phyloP scores from a whole-genome alignment of 257 asterid genomes.

The Jasminum sambac region DNA sequence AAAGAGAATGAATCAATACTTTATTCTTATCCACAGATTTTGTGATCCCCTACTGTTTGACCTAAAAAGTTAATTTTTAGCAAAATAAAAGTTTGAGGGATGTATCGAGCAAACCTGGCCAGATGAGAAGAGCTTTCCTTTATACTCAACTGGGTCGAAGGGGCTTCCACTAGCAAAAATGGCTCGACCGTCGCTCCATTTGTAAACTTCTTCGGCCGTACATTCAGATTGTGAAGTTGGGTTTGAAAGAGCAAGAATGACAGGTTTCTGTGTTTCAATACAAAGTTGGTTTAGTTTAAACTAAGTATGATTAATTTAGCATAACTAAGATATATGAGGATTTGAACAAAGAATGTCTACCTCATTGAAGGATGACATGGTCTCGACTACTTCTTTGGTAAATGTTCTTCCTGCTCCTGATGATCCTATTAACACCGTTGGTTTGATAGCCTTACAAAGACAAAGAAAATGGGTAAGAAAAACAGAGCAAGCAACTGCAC shows the following conservation, averaged over 20 bases:
- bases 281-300: background rate
- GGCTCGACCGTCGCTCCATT: constrained; percentile 86
- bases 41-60: too few species aligned
- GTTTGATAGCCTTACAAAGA: constrained; percentile 65
- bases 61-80: background rate
- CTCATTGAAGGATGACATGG: constrained; percentile 75
- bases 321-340: background rate
- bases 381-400: constrained; percentile 76
- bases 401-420: constrained; percentile 94
- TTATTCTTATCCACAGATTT: too few species aligned
- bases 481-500: background rate
- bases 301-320: background rate
- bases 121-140: constrained; percentile 50
- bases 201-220: constrained; percentile 88
- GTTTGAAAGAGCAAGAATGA: constrained; percentile 86
- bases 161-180: constrained; percentile 82
- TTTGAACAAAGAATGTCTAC: constrained; percentile 26
- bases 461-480: constrained; percentile 18
- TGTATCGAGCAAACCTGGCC: constrained; percentile 48
- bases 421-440: constrained; percentile 86
- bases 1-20: constrained; percentile 12
- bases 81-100: constrained; percentile 2
- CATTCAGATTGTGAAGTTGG: constrained; percentile 97
- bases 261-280: constrained; percentile 61
- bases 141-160: constrained; percentile 54